Conservation (phyloP, 306 rosid genomes). For the Cucurbita ficifolia region DNA sequence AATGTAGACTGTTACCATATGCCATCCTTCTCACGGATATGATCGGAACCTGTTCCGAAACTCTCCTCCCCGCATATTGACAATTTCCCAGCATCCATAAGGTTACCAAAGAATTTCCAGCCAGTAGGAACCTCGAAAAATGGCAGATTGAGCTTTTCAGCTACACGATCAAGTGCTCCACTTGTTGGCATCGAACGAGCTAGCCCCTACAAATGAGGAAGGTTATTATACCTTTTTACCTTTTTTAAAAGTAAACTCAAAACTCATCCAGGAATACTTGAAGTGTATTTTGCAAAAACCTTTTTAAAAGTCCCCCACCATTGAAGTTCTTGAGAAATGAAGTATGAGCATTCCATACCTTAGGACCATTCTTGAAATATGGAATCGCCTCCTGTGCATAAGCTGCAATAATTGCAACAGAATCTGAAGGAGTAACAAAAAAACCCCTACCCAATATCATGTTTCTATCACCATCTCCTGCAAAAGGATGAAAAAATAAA, state of each 20-base stretch:
- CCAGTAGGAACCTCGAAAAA: slow-evolving; percentile 99
- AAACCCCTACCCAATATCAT: slow-evolving; percentile 81
- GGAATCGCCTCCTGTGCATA: slow-evolving; percentile 86
- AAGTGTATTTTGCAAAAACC: not conserved
- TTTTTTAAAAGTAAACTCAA: not conserved
- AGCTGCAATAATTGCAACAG: slow-evolving; percentile 93
- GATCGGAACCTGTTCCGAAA: slow-evolving; percentile 97
- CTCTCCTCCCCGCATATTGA: slow-evolving; percentile 97
- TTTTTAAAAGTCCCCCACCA: not conserved
- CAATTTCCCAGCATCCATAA: slow-evolving; percentile 92
- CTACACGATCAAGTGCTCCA: slow-evolving; percentile 86
- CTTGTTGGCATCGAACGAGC: slow-evolving; percentile 99
- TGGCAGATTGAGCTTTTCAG: slow-evolving; percentile 71
- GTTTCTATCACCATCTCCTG: slow-evolving; percentile 98
- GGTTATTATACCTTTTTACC: not conserved
- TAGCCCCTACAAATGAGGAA: slow-evolving; percentile 51
- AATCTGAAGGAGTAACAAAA: slow-evolving; percentile 96
- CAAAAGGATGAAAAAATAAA: not conserved
- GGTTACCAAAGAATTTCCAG: slow-evolving; percentile 98
- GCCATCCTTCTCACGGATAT: slow-evolving; percentile 98
- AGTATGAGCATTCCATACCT: slow-evolving; percentile 31
- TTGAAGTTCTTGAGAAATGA: not conserved
- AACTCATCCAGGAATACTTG: not conserved
- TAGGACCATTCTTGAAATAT: slow-evolving; percentile 53
- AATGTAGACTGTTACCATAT: slow-evolving; percentile 53